These are phyloP conservation scores for Oryza coarctata DNA, from an alignment of 176 grass and related monocot species.

Conservation along the genomic window DNA sequence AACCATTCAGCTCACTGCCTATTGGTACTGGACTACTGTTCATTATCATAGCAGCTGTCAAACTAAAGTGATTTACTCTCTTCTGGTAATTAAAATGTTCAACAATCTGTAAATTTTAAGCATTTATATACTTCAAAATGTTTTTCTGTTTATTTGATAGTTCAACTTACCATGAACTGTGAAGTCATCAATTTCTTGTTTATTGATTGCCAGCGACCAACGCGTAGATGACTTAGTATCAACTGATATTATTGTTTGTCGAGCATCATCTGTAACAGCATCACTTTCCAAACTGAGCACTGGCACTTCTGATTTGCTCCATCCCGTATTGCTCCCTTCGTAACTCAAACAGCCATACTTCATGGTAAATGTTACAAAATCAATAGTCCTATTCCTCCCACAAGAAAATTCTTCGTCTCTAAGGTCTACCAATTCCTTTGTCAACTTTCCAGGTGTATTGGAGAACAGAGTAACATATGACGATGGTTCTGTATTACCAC, in stretches of 20 bases:
- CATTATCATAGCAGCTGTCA: background rate
- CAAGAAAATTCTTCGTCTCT: constrained; percentile 82
- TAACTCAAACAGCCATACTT: constrained; percentile 91
- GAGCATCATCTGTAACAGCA: constrained; percentile 38
- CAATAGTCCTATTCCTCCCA: constrained; percentile 56
- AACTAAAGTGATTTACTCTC: background rate
- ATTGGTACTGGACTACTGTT: background rate
- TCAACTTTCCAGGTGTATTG: constrained; percentile 75
- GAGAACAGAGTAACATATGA: constrained; percentile 95
- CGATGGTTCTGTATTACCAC: constrained; percentile 51
- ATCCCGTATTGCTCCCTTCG: constrained; percentile 57
- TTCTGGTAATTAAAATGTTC: background rate
- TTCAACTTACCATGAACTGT: constrained; percentile 58
- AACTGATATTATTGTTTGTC: constrained; percentile 63
- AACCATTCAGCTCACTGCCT: background rate
- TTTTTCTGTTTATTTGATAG: constrained; percentile 4
- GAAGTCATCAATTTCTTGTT: constrained; percentile 72
- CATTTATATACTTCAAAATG: background rate
- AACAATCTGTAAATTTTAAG: background rate
- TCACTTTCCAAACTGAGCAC: constrained; percentile 79
- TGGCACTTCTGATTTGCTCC: constrained; percentile 71
- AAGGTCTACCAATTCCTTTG: constrained; percentile 61
- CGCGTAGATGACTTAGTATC: constrained; percentile 76
- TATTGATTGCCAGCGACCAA: constrained; percentile 86
- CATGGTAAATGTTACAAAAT: constrained; percentile 82